Evolutionary conservation across 176 grass and related monocot species (phyloP).

Genomic region (Lolium perenne): DNA sequence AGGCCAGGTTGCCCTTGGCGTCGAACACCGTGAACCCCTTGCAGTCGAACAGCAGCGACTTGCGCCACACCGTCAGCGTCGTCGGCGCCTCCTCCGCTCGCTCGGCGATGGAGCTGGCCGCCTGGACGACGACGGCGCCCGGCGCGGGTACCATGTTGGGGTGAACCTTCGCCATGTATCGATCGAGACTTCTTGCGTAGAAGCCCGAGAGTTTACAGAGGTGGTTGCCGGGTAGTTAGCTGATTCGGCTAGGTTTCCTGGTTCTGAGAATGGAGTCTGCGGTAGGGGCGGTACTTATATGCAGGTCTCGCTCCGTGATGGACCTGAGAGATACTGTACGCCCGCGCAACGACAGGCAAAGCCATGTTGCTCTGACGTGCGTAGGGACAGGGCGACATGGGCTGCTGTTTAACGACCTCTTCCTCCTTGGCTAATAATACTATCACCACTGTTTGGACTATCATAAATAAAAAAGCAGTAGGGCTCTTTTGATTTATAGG

Average conservation of each 20-base stretch:
- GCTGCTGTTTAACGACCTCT: conserved; percentile 45
- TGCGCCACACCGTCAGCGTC: conserved; percentile 92
- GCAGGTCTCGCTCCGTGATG: background rate
- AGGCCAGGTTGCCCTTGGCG: conserved; percentile 70
- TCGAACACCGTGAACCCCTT: conserved; percentile 93
- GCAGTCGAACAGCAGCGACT: conserved; percentile 94
- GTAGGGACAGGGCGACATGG: conserved; percentile 50
- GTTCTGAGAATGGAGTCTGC: conserved; percentile 1
- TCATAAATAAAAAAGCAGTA: background rate
- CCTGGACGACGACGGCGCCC: background rate
- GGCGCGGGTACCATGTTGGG: background rate
- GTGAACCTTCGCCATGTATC: conserved; percentile 25
- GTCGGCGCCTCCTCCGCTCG: conserved; percentile 25
- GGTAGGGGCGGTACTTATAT: conserved; percentile 34
- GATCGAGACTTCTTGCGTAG: background rate
- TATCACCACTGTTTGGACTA: background rate
- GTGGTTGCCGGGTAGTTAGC: background rate
- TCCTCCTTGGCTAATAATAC: background rate
- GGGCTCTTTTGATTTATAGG: too few species aligned
- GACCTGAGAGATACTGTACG: background rate
- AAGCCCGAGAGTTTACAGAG: background rate
- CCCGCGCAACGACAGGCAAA: background rate
- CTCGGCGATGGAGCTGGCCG: background rate
- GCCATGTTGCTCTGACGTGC: conserved; percentile 48
- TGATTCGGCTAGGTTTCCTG: conserved; percentile 19